Conservation (phyloP, 2,329 filamentous ascomycete genomes). For the Stagonosporopsis cucurbitacearum region DNA sequence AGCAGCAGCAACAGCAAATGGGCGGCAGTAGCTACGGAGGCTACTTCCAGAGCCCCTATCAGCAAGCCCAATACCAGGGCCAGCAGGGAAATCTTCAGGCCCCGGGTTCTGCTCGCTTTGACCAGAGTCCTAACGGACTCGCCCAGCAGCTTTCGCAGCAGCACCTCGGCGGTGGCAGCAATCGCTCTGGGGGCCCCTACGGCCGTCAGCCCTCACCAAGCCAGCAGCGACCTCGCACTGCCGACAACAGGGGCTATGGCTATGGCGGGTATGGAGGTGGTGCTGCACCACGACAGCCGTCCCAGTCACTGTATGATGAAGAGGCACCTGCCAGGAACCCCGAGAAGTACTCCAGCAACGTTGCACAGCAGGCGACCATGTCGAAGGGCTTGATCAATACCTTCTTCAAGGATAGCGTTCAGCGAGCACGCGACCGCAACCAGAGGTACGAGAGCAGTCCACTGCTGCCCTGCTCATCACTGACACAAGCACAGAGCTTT, state of each 20-base stretch:
- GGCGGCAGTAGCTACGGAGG: constrained; percentile 51
- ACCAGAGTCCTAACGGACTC: constrained; percentile 87
- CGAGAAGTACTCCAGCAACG: constrained; percentile 86
- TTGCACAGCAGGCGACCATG: constrained; percentile 74
- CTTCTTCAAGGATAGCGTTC: constrained; percentile 99
- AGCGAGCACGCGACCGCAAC: constrained; percentile 92
- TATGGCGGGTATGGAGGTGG: constrained; percentile 73
- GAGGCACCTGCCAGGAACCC: constrained; percentile 79
- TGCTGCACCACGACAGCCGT: constrained; percentile 67
- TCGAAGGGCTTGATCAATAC: constrained; percentile 70
- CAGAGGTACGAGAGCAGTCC: constrained; percentile 71
- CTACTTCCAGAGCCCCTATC: constrained; percentile 61
- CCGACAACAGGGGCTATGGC: constrained; percentile 67
- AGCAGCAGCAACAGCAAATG: constrained; percentile 55
- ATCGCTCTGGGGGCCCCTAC: constrained; percentile 71
- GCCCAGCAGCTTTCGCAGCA: constrained; percentile 97
- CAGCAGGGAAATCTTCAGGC: constrained; percentile 58
- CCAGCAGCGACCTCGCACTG: constrained; percentile 83
- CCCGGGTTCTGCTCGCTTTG: constrained; percentile 63
- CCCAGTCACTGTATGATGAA: constrained; percentile 62
- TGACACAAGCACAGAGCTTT: constrained; percentile 70
- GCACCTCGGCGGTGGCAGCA: constrained; percentile 74
- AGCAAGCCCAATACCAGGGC: constrained; percentile 55
- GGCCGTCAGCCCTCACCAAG: constrained; percentile 70
- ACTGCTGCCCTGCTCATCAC: background rate